Base-by-base conservation (phyloP, 441 rosid genomes). In the Populus hybrid region DNA sequence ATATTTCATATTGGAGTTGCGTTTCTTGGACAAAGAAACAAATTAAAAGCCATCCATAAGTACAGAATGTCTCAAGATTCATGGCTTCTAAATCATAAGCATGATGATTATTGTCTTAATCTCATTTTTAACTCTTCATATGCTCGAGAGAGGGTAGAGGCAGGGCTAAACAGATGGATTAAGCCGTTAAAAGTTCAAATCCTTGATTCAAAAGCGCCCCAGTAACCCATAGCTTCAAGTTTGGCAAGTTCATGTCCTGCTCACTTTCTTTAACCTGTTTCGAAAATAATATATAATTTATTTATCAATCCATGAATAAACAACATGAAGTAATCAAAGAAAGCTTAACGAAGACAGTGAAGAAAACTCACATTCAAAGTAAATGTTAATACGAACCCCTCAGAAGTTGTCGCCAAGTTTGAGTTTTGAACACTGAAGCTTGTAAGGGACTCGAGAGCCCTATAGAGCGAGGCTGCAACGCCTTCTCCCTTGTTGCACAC, bases 131-230 rank as follows among this genome's bases (percentile, higher is more conserved):
- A 38, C 1, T 38, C 42, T 38, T 38, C 42, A 38, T 38, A 38
- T 38, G 42, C 42, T 14, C 42, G 32, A 26, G 40, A 28, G 36
- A 9, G 26, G 21, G 20, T 14, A 10, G 68, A 32, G 54, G 54
- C 54, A 6, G 21, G 5, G 24, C 65, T 75, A 71, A 2, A 18
- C 61, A 54, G 63, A 64, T 67, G 34, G 23, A 75, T 68, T 4
- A 68, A 75, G 84, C 74, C 6, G 84, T 67, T 9, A 54, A 30
- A 38, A 92, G 81, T 80, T 95, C 92, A 76, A 92, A 93, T 77
- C 97, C 97, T 84, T 92, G 95, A 86, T 92, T 92, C 66, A 95
- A 76, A 78, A 95, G 89, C 64, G 97, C 92, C 67, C 88, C 93
- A 5, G 91, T 84, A 10, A 95, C 86, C 97, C 97, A 90, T 11